Conservation (phyloP, 2,329 filamentous ascomycete genomes). For the Aphanoascus verrucosus region DNA sequence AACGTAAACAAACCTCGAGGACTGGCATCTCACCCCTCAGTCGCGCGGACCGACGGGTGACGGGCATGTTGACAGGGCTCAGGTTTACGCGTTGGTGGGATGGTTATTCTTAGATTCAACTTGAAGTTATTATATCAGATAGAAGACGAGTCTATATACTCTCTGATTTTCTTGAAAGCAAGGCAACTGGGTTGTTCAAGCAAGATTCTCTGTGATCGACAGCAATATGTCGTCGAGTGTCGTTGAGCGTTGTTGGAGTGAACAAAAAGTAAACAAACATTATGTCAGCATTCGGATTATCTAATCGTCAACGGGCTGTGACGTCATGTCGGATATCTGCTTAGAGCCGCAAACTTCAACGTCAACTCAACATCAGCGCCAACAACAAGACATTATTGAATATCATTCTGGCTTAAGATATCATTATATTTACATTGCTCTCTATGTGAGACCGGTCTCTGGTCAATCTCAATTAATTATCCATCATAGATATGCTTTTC, state of each 20-base stretch:
- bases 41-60: conserved; percentile 34
- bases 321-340: neutral
- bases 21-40: conserved; percentile 26
- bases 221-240: neutral
- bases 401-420: too few relatives aligned
- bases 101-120: neutral
- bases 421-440: too few relatives aligned
- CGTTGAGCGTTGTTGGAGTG: too few relatives aligned
- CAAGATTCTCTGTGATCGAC: neutral
- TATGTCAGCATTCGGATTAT: neutral
- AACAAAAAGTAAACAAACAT: conserved; percentile 5
- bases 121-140: too few relatives aligned
- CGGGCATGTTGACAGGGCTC: conserved; percentile 13
- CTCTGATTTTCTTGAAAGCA: too few relatives aligned
- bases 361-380: too few relatives aligned
- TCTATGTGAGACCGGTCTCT: too few relatives aligned
- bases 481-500: too few relatives aligned
- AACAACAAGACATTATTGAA: too few relatives aligned
- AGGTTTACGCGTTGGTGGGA: neutral
- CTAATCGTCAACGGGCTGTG: neutral
- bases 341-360: neutral
- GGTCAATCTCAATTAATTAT: too few relatives aligned
- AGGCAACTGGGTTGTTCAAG: too few relatives aligned
- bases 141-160: too few relatives aligned
- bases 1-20: conserved; percentile 23